phyloP scores from a whole-genome alignment of 352 stramenopile species.

The Pythium plurisporium region DNA sequence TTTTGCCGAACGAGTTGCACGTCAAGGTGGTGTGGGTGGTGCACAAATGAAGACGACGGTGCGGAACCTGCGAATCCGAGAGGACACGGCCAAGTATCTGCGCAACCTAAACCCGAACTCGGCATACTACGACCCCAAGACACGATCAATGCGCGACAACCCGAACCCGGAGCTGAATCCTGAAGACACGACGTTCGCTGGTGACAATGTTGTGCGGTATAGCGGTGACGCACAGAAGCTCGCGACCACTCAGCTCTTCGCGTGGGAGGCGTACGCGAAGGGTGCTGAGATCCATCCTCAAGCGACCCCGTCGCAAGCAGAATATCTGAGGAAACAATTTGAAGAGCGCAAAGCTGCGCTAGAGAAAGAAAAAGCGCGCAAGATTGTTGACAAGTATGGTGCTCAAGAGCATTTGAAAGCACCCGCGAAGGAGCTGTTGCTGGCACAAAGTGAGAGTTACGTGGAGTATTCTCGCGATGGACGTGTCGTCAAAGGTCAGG shows the following conservation, averaged over 20 bases:
- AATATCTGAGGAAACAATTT: slow-evolving; percentile 95
- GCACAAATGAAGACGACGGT: slow-evolving; percentile 98
- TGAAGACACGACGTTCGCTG: slow-evolving; percentile 92
- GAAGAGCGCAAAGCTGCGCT: slow-evolving; percentile 70
- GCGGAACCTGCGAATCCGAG: slow-evolving; percentile 97
- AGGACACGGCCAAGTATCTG: slow-evolving; percentile 99
- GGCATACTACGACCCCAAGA: slow-evolving; percentile 99
- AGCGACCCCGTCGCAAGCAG: slow-evolving; percentile 94
- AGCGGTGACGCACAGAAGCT: slow-evolving; percentile 92
- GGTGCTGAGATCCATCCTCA: slow-evolving; percentile 93
- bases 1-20: slow-evolving; percentile 91
- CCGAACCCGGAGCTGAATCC: slow-evolving; percentile 93
- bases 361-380: slow-evolving; percentile 59
- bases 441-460: slow-evolving; percentile 89
- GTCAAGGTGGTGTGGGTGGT: slow-evolving; percentile 95
- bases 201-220: slow-evolving; percentile 95
- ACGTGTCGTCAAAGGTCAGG: slow-evolving; percentile 77
- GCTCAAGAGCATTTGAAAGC: slow-evolving; percentile 89
- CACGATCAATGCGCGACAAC: slow-evolving; percentile 97
- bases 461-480: slow-evolving; percentile 94
- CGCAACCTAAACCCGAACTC: slow-evolving; percentile 97
- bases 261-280: slow-evolving; percentile 92
- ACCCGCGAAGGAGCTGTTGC: slow-evolving; percentile 66
- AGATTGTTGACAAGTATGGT: slow-evolving; percentile 96
- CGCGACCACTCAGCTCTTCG: slow-evolving; percentile 94